Conservation (phyloP, 805 yeast genomes). For the Kazachstania taianensis region DNA sequence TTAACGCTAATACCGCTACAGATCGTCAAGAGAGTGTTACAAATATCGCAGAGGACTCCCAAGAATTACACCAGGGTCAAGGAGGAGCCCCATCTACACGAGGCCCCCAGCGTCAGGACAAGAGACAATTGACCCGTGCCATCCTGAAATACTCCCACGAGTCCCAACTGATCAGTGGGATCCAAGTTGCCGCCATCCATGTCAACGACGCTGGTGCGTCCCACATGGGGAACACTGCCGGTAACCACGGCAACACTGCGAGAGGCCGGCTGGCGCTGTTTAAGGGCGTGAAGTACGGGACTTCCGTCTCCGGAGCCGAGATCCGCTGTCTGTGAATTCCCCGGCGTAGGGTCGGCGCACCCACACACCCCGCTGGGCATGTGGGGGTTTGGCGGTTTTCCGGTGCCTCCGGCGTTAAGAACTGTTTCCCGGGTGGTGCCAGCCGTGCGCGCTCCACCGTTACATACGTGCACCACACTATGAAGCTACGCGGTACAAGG, state of each 20-base stretch:
- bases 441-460: too few species aligned
- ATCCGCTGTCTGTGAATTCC: neutral
- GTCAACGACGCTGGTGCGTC: constrained; percentile 33
- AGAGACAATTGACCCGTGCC: constrained; percentile 4
- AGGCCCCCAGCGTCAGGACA: neutral
- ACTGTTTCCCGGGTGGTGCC: too few species aligned
- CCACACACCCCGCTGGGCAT: neutral
- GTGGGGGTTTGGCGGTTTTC: neutral
- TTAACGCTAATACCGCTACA: too few species aligned
- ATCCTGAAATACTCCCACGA: constrained; percentile 46
- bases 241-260: neutral
- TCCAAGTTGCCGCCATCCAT: constrained; percentile 55
- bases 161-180: constrained; percentile 55
- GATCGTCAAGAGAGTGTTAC: too few species aligned
- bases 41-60: too few species aligned
- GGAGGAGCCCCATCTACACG: neutral
- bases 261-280: neutral
- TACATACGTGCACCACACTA: too few species aligned
- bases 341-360: neutral
- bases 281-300: constrained; percentile 6
- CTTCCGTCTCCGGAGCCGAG: neutral
- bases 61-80: constrained; percentile 2
- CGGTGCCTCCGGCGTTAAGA: neutral
- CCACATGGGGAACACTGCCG: too few species aligned
- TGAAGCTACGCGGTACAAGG: too few species aligned